Conservation (phyloP, 768 basidiomycete species). For the Melanogaster broomeanus region DNA sequence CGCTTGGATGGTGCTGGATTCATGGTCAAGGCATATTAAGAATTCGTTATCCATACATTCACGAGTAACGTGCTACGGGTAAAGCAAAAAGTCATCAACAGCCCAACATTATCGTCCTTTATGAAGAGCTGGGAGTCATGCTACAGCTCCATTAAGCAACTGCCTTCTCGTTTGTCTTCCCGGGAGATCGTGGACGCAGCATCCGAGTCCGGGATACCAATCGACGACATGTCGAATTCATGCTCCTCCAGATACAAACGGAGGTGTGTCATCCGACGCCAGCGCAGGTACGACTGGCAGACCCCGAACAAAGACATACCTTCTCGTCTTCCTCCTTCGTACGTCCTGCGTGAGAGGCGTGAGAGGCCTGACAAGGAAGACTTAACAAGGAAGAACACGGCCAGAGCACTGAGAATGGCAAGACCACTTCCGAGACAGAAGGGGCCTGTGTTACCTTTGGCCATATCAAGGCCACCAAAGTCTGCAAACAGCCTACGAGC, state of each 20-base stretch:
- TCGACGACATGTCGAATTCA: constrained; percentile 75
- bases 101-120: no score
- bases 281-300: background rate
- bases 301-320: constrained; percentile 38
- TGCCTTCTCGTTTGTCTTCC: constrained; percentile 24
- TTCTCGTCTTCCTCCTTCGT: constrained; percentile 75
- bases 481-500: constrained; percentile 36
- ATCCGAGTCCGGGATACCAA: constrained; percentile 53
- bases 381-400: constrained; percentile 73
- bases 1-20: no score
- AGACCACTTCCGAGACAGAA: constrained; percentile 90
- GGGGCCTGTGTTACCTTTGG: constrained; percentile 77
- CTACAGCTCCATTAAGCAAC: constrained; percentile 8
- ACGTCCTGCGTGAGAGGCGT: constrained; percentile 75
- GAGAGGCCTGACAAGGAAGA: no score
- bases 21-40: no score
- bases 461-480: constrained; percentile 56
- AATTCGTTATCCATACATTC: no score
- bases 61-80: no score
- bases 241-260: constrained; percentile 76
- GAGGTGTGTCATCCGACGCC: constrained; percentile 50
- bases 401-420: constrained; percentile 73
- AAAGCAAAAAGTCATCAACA: no score
- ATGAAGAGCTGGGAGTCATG: no score
- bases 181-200: constrained; percentile 16